phyloP scores from a whole-genome alignment of 768 basidiomycete species.

The Calocera viscosa region DNA sequence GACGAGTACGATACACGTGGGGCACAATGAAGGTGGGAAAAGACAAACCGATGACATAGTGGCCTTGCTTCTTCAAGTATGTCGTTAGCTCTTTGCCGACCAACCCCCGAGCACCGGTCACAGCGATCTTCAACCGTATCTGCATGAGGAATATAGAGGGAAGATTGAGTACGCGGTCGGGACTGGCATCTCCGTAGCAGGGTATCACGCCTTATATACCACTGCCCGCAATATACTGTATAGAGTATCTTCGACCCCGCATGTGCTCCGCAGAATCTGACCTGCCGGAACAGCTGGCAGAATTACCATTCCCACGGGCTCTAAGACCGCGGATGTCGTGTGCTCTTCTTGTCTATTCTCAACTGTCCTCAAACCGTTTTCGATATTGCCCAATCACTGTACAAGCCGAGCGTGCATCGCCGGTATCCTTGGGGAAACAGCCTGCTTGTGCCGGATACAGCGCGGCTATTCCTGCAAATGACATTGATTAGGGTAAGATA shows the following conservation, averaged over 20 bases:
- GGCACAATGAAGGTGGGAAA: not conserved
- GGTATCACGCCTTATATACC: not conserved
- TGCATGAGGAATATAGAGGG: not conserved
- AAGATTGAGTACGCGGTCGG: not conserved
- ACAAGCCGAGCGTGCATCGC: too few species aligned
- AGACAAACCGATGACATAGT: not conserved
- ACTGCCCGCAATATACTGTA: not conserved
- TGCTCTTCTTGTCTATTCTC: not conserved
- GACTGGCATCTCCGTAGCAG: not conserved
- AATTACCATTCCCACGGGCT: not conserved
- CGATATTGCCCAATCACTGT: not conserved
- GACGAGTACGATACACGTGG: not conserved
- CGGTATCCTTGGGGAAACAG: too few species aligned
- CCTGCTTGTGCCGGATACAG: too few species aligned
- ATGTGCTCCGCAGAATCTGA: not conserved
- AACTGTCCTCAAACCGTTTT: not conserved
- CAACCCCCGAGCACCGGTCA: not conserved
- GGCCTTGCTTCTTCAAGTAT: not conserved
- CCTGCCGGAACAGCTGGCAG: not conserved
- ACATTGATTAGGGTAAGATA: not conserved
- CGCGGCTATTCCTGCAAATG: too few species aligned
- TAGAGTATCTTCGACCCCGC: slow-evolving; percentile 8
- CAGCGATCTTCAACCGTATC: not conserved
- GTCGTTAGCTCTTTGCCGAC: not conserved
- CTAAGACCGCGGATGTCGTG: not conserved